These are phyloP conservation scores for Bolboschoenoplectus hybrid DNA, from an alignment of 202 grass and related monocot species.

Conservation along the genomic window DNA sequence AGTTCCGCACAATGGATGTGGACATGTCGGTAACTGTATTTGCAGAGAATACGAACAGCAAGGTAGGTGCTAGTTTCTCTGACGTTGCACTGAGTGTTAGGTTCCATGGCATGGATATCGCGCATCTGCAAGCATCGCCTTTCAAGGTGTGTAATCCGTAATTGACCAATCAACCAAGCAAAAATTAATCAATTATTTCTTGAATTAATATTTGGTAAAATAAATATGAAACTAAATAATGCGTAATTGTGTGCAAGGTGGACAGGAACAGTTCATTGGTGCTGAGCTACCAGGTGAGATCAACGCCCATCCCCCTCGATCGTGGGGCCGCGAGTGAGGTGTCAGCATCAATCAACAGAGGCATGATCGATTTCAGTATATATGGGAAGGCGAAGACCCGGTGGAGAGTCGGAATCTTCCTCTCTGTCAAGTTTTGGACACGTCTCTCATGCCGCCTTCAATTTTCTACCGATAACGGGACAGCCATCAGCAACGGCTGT, in stretches of 20 bases:
- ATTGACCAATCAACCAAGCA: neutral
- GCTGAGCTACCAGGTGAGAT: conserved; percentile 51
- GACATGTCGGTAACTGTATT: conserved; percentile 45
- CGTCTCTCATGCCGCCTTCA: conserved; percentile 56
- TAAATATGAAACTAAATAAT: neutral
- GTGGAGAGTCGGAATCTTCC: conserved; percentile 72
- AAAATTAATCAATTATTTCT: conserved; percentile 15
- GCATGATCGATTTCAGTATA: conserved; percentile 61
- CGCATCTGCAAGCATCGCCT: conserved; percentile 40
- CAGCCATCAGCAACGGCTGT: conserved; percentile 56
- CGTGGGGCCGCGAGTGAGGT: conserved; percentile 50
- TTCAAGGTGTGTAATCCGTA: conserved; percentile 51
- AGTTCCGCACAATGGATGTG: conserved; percentile 51
- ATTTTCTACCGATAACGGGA: conserved; percentile 67
- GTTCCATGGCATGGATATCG: conserved; percentile 67
- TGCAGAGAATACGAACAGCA: conserved; percentile 77
- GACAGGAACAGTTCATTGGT: conserved; percentile 45
- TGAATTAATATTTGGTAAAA: neutral
- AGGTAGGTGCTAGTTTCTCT: conserved; percentile 62
- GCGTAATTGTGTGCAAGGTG: conserved; percentile 22
- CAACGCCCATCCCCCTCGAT: conserved; percentile 42
- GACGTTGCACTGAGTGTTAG: conserved; percentile 50
- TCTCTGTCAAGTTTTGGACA: conserved; percentile 69
- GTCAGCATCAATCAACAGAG: conserved; percentile 45
- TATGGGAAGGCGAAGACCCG: conserved; percentile 64